Evolutionary conservation across 192 early-diverging fungal genomes (phyloP), one percentile per base, ranked within the genome.

Genomic region (Umbelopsis sp.): DNA sequence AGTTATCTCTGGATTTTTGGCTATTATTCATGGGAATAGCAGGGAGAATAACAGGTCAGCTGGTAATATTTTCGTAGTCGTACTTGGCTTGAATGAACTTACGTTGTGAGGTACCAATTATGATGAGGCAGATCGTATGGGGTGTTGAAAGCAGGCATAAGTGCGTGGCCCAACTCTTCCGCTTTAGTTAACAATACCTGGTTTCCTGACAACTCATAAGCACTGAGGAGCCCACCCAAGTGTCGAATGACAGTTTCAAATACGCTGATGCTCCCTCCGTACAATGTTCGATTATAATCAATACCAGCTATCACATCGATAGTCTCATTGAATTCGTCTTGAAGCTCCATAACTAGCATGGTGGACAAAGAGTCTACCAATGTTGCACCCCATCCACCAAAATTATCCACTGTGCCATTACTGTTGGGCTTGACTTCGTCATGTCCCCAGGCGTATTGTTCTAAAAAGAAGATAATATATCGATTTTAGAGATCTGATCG

Each of bases 351-450:
- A 49, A 98, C 87, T 41, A 88, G 80, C 61, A 97, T 82, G 4
- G 96, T 97, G 67, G 94, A 92, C 30, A 98, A 81, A 5, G 93
- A 81, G 72, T 98, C 96, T 55, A 97, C 80, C 58, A 95, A 86
- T 0, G 94, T 95, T 4, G 86, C 86, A 2, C 84, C 87, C 87
- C 85, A 89, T n/a, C 83, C 83, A 50, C 79, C 81, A 69, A 84
- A 84, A 3, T 33, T 23, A 65, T 84, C 68, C 16, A 20, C 44
- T 23, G 48, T 22, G 12, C 46, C 53, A 30, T 81, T 81, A 1
- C 46, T 55, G 21, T 85, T 46, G 3, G 86, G 86, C 1, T 33
- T 61, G 18, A 88, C 64, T 65, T 93, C 91, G 66, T 97, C 96
- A 16, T 86, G 79, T 9, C 92, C 92, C 73, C 89, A 91, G 5